phyloP scores from a whole-genome alignment of 1,284 basidiomycete species.

The Leccinum subspadiceum region DNA sequence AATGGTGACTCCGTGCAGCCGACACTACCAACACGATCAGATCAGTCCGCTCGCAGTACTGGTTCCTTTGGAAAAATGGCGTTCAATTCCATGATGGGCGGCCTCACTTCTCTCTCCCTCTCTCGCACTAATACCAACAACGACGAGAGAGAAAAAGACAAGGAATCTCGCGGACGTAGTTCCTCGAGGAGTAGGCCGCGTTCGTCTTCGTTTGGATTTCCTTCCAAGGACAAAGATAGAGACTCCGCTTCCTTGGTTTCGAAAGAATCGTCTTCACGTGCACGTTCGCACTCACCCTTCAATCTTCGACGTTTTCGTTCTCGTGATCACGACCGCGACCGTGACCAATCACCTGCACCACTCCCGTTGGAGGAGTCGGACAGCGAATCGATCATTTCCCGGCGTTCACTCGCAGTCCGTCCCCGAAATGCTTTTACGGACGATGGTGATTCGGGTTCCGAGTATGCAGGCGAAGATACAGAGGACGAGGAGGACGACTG shows the following conservation, averaged over 20 bases:
- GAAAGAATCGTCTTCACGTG: conserved; percentile 38
- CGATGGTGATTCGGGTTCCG: conserved; percentile 55
- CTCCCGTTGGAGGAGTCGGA: conserved; percentile 70
- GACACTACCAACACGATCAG: conserved; percentile 26
- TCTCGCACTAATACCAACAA: conserved; percentile 46
- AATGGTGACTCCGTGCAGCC: conserved; percentile 13
- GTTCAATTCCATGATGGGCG: conserved; percentile 69
- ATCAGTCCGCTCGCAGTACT: conserved; percentile 31
- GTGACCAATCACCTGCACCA: conserved; percentile 70
- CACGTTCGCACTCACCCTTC: conserved; percentile 74
- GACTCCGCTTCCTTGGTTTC: conserved; percentile 24
- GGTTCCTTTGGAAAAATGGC: conserved; percentile 62
- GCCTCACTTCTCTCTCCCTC: conserved; percentile 59
- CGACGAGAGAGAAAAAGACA: conserved; percentile 32
- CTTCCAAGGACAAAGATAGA: conserved; percentile 29
- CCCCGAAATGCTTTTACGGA: conserved; percentile 55
- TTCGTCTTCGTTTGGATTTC: conserved; percentile 42
- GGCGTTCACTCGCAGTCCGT: conserved; percentile 38
- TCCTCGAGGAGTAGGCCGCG: conserved; percentile 46
- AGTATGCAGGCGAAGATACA: conserved; percentile 45
- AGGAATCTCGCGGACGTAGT: conserved; percentile 49
- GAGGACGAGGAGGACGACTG: conserved; percentile 50
- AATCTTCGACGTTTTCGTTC: conserved; percentile 56
- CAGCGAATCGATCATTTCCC: conserved; percentile 45
- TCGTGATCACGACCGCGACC: conserved; percentile 54